Evolutionary conservation across 163 green algal genomes (phyloP).

Genomic region (Coccomyxa subellipsoidea): DNA sequence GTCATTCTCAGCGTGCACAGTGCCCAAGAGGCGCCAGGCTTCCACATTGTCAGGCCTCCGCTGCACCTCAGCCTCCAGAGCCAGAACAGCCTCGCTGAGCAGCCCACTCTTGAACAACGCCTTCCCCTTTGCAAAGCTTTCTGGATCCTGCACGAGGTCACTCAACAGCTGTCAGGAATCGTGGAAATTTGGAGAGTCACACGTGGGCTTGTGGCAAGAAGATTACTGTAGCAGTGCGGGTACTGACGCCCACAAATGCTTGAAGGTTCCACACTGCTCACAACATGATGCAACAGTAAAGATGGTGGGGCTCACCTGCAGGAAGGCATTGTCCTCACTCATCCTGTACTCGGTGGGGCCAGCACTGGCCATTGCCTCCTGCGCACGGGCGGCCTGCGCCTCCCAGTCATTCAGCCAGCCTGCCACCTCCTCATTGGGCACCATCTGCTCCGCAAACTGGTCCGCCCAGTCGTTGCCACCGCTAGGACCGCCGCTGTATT

Average conservation of each 20-base stretch:
- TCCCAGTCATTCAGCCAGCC: conserved; percentile 41
- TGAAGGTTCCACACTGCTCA: no score
- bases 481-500: conserved; percentile 34
- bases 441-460: conserved; percentile 80
- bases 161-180: no score
- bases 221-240: no score
- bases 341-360: conserved; percentile 75
- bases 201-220: no score
- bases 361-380: background rate
- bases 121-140: conserved; percentile 55
- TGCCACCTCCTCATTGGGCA: conserved; percentile 11
- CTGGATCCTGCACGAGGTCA: conserved; percentile 22
- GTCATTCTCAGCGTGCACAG: conserved; percentile 97
- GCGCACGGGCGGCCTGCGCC: background rate
- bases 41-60: conserved; percentile 65
- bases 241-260: no score
- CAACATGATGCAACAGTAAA: background rate
- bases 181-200: no score
- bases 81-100: conserved; percentile 85
- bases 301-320: conserved; percentile 25
- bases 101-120: conserved; percentile 57
- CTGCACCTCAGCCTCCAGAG: conserved; percentile 88
- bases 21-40: conserved; percentile 93
- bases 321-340: conserved; percentile 83
- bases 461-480: conserved; percentile 46